A percentile compares a stretch with the other conserved stretches of the same genome.
These are phyloP conservation scores for Amaranthus hypochondriacus DNA, from an alignment of 148 eudicot species.

Conservation along the genomic window DNA sequence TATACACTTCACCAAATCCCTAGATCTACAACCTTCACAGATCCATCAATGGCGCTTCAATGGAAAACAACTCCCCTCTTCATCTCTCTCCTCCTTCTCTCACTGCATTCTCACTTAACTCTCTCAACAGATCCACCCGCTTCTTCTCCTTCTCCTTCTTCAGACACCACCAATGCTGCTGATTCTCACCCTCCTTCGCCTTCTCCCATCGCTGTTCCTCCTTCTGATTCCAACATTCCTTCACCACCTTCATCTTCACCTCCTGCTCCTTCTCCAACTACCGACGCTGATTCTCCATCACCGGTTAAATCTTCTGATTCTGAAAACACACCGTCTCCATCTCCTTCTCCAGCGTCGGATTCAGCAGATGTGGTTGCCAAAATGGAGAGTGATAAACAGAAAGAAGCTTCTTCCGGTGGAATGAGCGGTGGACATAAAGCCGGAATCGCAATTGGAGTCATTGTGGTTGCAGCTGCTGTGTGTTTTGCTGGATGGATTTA, in stretches of 20 bases:
- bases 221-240: background rate
- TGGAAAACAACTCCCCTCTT: too few relatives aligned
- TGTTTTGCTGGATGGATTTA: constrained; percentile 30
- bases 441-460: constrained; percentile 34
- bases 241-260: background rate
- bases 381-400: background rate
- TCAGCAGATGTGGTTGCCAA: background rate
- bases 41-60: too few relatives aligned
- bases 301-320: background rate
- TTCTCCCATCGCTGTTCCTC: constrained; percentile 1
- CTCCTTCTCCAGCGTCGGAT: constrained; percentile 3
- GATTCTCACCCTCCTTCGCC: background rate
- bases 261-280: constrained; percentile 6
- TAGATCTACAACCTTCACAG: too few relatives aligned
- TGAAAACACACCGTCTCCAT: background rate
- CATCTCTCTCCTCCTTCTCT: too few relatives aligned
- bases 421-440: constrained; percentile 40
- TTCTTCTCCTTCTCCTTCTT: too few relatives aligned
- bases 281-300: background rate
- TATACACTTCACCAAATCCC: too few relatives aligned
- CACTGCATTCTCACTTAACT: too few relatives aligned
- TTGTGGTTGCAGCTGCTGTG: constrained; percentile 26
- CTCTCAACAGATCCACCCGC: too few relatives aligned
- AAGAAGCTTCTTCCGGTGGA: constrained; percentile 17
- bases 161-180: too few relatives aligned